Evolutionary conservation across 345 rosid species (phyloP).

Genomic region (Alliaria petiolata): DNA sequence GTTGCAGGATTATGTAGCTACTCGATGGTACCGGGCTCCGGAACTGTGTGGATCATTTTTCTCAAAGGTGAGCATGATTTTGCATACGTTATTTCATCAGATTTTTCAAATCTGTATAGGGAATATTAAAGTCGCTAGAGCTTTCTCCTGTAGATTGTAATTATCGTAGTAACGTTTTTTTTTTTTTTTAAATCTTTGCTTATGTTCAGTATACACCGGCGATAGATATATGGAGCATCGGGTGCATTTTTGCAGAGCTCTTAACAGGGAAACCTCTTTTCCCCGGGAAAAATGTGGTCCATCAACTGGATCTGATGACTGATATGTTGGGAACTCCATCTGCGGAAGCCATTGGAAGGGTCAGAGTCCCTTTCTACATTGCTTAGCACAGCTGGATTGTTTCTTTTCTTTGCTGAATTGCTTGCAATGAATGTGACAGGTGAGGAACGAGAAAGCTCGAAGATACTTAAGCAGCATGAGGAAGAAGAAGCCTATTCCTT

Average conservation of each 20-base stretch:
- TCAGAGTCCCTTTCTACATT: conserved; percentile 24
- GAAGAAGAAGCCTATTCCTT: conserved; percentile 75
- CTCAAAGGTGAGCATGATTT: conserved; percentile 64
- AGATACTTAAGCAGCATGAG: conserved; percentile 95
- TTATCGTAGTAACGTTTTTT: background rate
- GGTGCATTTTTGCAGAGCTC: conserved; percentile 96
- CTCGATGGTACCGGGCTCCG: conserved; percentile 96
- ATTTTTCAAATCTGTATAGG: background rate
- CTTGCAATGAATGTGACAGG: conserved; percentile 41
- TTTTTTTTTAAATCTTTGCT: background rate
- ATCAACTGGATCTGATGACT: conserved; percentile 93
- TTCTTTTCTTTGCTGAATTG: conserved; percentile 20
- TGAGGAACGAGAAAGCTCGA: conserved; percentile 95
- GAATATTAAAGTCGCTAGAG: background rate
- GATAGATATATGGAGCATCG: conserved; percentile 95
- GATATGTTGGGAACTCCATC: conserved; percentile 94
- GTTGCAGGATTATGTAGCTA: conserved; percentile 87
- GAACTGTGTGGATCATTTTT: conserved; percentile 96
- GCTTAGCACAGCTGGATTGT: background rate
- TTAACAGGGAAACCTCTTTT: conserved; percentile 92
- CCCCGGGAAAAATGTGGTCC: conserved; percentile 97
- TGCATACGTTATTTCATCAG: background rate
- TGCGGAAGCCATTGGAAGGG: conserved; percentile 91
- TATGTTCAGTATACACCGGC: conserved; percentile 87
- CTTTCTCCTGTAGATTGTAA: background rate